Base-by-base conservation (phyloP, 768 basidiomycete genomes). In the Sarcodon sp. region DNA sequence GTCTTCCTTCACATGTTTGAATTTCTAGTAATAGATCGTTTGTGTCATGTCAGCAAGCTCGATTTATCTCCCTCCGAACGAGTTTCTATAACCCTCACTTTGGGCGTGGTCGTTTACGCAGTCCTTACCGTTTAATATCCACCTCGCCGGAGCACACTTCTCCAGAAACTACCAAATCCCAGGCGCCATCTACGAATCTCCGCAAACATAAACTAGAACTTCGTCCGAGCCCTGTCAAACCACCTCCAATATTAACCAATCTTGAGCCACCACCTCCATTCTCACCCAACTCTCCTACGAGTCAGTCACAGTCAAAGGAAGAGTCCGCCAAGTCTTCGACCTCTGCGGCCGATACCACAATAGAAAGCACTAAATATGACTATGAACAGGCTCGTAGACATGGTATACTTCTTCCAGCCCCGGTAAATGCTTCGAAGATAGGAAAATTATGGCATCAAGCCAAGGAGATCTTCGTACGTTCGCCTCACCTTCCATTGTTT, bases 351-450 rank as follows among this genome's bases (percentile, higher is more conserved):
- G 50, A 50, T 16, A 51, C 58, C 55, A 48, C 75, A 6, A 69
- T 78, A 21, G 72, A 80, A 46, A 68, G 69, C 4, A 73, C 77
- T 6, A 73, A 76, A 50, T 69, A 75, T 38, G 86, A 87, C 57
- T 70, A 84, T 27, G 66, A 69, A 18, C 72, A 81, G 44, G 87
- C 87, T 33, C 69, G 73, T 46, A 66, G 72, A 10, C 80, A 80
- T 48, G 87, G 87, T 11, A 76, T 87, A 34, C 66, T 90, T 27
- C 65, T 62, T 3, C 81, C 85, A 4, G 76, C 83, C 1, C 83
- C 85, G 0, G 64, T 70, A 32, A 70, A 71, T 54, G 81, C 85
- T 3, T 75, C 73, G 13, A 69, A 73, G 62, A 66, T 78, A 47
- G 69, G 66, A 52, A 71, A 68, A 35, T 72, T 74, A 41, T 61